Evolutionary conservation across 1,284 basidiomycete species (phyloP).

Genomic region (Cutaneotrichosporon dermatis): DNA sequence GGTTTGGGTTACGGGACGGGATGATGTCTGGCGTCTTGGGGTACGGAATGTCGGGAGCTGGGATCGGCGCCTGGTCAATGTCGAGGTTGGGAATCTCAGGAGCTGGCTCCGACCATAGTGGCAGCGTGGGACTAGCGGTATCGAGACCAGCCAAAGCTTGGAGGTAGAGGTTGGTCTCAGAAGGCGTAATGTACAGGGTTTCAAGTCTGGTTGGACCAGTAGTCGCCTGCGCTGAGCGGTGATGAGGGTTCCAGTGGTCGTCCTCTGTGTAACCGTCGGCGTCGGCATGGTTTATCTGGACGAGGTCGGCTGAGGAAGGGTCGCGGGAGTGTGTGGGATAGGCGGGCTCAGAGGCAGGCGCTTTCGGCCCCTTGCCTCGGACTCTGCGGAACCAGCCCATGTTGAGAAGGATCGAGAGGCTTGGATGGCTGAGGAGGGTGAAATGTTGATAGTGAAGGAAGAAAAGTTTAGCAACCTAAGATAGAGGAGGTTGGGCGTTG

Average conservation of each 20-base stretch:
- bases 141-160: slow-evolving; percentile 39
- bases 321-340: not conserved
- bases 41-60: slow-evolving; percentile 5
- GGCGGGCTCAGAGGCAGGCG: slow-evolving; percentile 6
- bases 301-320: not conserved
- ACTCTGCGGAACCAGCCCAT: slow-evolving; percentile 6
- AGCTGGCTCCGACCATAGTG: slow-evolving; percentile 37
- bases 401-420: not conserved
- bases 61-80: slow-evolving; percentile 1
- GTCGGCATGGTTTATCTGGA: not conserved
- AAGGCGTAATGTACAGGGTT: slow-evolving; percentile 19
- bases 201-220: no score
- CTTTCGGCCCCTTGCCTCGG: slow-evolving; percentile 3
- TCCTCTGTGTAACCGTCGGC: slow-evolving; percentile 3
- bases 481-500: not conserved
- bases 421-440: not conserved
- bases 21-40: slow-evolving; percentile 1
- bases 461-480: not conserved
- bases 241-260: not conserved
- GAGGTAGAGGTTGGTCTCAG: slow-evolving; percentile 41
- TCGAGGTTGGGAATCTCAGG: slow-evolving; percentile 26
- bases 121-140: slow-evolving; percentile 18
- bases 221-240: no score
- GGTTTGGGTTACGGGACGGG: not conserved
- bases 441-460: not conserved